Conservation (phyloP, 2,329 filamentous ascomycete species). For the Cercospora nicotianae region DNA sequence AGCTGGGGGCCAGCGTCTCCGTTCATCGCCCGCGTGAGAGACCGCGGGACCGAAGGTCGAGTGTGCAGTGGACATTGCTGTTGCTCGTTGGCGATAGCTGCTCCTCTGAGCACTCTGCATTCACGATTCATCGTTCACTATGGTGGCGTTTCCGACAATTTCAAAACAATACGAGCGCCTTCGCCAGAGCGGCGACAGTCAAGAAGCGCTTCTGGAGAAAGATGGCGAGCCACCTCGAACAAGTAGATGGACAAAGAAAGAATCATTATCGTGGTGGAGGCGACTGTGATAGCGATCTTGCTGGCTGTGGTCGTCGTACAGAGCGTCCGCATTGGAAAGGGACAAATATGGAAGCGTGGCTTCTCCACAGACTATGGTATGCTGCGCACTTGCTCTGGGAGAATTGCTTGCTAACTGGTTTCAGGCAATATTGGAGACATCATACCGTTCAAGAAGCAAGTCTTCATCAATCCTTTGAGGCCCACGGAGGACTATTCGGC, state of each 20-base stretch:
- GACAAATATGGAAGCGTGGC: not conserved
- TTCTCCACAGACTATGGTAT: slow-evolving; percentile 10
- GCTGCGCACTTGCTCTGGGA: not conserved
- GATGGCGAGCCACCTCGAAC: not conserved
- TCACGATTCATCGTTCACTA: not conserved
- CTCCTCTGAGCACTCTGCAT: not conserved
- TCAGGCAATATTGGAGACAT: slow-evolving; percentile 5
- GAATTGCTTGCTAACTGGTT: not conserved
- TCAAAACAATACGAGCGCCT: slow-evolving; percentile 1
- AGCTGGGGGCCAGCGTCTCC: not conserved
- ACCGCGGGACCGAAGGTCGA: not conserved
- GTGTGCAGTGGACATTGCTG: not conserved
- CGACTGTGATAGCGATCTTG: slow-evolving; percentile 3
- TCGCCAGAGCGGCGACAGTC: not conserved
- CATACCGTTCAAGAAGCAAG: slow-evolving; percentile 7
- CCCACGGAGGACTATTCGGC: slow-evolving; percentile 7
- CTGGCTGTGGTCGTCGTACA: not conserved
- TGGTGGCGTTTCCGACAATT: not conserved
- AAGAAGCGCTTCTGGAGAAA: slow-evolving; percentile 7
- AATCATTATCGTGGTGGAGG: not conserved
- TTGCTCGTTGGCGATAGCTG: not conserved
- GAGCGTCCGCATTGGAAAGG: not conserved
- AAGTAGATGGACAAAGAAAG: not conserved
- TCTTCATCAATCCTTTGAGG: slow-evolving; percentile 7
- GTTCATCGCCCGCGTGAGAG: not conserved